These are phyloP conservation scores for Hypocreales sp. DNA, from an alignment of 2,329 filamentous ascomycete genomes.

Conservation along the genomic window DNA sequence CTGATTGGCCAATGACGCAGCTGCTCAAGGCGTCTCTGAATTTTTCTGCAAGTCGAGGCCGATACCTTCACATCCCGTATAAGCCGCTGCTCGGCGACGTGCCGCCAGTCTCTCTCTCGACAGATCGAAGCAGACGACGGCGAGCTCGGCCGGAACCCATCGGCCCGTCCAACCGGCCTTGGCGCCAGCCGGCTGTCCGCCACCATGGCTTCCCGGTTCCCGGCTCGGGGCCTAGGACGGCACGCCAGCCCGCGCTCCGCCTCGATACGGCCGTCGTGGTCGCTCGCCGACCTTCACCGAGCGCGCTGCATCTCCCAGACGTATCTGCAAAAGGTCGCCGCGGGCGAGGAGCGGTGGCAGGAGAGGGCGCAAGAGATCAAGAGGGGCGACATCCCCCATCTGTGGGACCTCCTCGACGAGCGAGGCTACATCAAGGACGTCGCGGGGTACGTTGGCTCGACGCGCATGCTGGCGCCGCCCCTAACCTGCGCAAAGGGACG, in stretches of 20 bases:
- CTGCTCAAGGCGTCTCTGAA: too few species aligned
- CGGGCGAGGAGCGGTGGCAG: constrained; percentile 31
- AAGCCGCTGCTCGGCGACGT: too few species aligned
- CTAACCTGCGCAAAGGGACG: too few species aligned
- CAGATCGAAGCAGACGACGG: too few species aligned
- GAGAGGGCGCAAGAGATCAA: constrained; percentile 28
- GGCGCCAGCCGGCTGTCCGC: too few species aligned
- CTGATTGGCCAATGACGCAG: constrained; percentile 16
- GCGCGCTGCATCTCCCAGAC: constrained; percentile 23
- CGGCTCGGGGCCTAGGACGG: constrained; percentile 10
- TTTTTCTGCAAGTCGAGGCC: too few species aligned
- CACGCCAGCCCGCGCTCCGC: constrained; percentile 10
- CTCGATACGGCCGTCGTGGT: constrained; percentile 6
- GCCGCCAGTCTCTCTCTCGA: too few species aligned
- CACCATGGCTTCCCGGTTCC: constrained; percentile 13
- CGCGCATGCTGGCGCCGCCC: too few species aligned
- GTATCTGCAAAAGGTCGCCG: constrained; percentile 25
- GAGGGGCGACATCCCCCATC: constrained; percentile 31
- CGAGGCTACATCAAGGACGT: constrained; percentile 60
- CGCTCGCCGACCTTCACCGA: constrained; percentile 9
- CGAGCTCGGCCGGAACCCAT: too few species aligned
- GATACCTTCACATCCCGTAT: too few species aligned
- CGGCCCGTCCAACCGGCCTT: too few species aligned
- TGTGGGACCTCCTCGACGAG: constrained; percentile 52
- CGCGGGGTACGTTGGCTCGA: constrained; percentile 57